Conservation (phyloP, 2,329 filamentous ascomycete genomes). For the Exophiala sideris region DNA sequence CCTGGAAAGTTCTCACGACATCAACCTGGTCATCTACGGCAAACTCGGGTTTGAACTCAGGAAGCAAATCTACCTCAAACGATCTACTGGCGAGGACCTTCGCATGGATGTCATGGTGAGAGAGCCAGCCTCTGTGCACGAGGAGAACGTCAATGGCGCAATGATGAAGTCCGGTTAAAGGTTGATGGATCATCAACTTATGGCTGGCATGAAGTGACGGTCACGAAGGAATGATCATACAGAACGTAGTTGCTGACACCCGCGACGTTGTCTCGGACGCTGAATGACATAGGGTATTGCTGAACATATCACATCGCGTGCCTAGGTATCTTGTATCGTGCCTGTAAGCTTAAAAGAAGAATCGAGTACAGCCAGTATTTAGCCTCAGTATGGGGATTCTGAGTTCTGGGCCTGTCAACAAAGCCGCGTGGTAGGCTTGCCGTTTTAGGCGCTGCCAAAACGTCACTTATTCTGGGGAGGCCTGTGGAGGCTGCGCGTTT, state of each 20-base stretch:
- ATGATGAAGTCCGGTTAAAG: conserved; percentile 1
- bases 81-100: conserved; percentile 49
- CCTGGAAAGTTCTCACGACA: conserved; percentile 69
- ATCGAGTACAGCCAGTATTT: too few relatives aligned
- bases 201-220: too few relatives aligned
- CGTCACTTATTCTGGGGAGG: neutral
- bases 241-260: too few relatives aligned
- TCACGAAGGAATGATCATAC: too few relatives aligned
- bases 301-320: too few relatives aligned
- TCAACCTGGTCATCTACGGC: conserved; percentile 69
- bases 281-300: too few relatives aligned
- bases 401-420: neutral
- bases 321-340: too few relatives aligned
- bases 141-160: conserved; percentile 1
- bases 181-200: too few relatives aligned
- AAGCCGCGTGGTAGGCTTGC: neutral
- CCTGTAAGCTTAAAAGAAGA: too few relatives aligned
- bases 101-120: conserved; percentile 77
- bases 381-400: too few relatives aligned
- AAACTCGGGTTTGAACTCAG: conserved; percentile 70
- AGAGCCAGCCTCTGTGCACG: conserved; percentile 50
- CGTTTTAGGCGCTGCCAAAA: neutral
- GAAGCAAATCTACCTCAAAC: conserved; percentile 61
- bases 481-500: conserved; percentile 5
- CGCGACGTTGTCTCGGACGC: too few relatives aligned